These are phyloP conservation scores for Ogataea trehaloabstinens DNA, from an alignment of 805 yeast genomes.

Conservation along the genomic window DNA sequence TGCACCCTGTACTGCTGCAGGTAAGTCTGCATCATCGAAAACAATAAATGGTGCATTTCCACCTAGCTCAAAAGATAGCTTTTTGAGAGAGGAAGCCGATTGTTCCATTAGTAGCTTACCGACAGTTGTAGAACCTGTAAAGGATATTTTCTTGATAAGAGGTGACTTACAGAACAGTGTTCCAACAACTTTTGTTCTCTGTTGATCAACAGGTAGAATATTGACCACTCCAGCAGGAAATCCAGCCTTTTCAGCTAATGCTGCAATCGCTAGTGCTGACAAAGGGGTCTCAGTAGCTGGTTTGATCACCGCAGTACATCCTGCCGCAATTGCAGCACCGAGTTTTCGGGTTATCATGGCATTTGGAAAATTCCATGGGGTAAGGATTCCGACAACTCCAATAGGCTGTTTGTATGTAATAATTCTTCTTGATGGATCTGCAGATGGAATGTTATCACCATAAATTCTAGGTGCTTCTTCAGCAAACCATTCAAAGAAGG, in stretches of 20 bases:
- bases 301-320: constrained; percentile 73
- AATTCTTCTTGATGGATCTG: constrained; percentile 47
- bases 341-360: constrained; percentile 75
- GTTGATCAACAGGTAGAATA: constrained; percentile 50
- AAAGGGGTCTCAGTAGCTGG: constrained; percentile 79
- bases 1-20: constrained; percentile 64
- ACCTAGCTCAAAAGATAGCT: constrained; percentile 71
- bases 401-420: constrained; percentile 68
- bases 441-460: constrained; percentile 66
- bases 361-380: constrained; percentile 85
- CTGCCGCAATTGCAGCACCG: constrained; percentile 78
- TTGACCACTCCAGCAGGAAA: constrained; percentile 69
- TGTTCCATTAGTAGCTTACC: constrained; percentile 68
- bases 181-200: constrained; percentile 48
- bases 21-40: constrained; percentile 70
- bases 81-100: constrained; percentile 61
- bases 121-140: constrained; percentile 76
- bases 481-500: constrained; percentile 87
- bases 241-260: constrained; percentile 63
- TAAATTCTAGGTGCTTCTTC: constrained; percentile 73
- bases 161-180: constrained; percentile 54
- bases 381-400: constrained; percentile 75
- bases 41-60: constrained; percentile 81
- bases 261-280: constrained; percentile 66
- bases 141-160: constrained; percentile 62